Percentiles rank a stretch among this genome's conserved stretches.
Conservation (phyloP, 2,329 filamentous ascomycete species). For the Alternaria sp. region DNA sequence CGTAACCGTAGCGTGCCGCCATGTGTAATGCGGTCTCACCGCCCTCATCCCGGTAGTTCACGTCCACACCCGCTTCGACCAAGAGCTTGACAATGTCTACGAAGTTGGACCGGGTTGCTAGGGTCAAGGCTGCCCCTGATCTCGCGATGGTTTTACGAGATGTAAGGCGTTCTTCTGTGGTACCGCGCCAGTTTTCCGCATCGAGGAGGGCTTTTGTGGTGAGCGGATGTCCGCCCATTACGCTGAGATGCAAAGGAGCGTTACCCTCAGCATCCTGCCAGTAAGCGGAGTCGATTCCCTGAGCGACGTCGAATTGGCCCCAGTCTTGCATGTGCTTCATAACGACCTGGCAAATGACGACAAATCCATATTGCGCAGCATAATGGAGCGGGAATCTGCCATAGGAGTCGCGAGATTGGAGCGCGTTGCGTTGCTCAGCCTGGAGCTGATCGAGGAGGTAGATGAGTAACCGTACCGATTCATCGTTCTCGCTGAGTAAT, state of each 20-base stretch:
- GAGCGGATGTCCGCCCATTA: constrained; percentile 86
- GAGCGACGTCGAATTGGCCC: constrained; percentile 81
- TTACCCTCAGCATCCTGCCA: constrained; percentile 96
- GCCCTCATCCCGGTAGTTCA: constrained; percentile 89
- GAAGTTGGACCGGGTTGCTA: constrained; percentile 89
- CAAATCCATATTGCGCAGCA: constrained; percentile 91
- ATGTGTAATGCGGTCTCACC: constrained; percentile 93
- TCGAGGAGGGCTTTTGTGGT: constrained; percentile 83
- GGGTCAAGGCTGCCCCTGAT: constrained; percentile 83
- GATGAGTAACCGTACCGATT: constrained; percentile 72
- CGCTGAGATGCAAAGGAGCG: constrained; percentile 88
- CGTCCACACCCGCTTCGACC: constrained; percentile 86
- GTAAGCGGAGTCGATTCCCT: constrained; percentile 82
- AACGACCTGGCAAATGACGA: constrained; percentile 85
- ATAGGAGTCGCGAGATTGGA: constrained; percentile 75
- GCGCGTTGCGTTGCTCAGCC: constrained; percentile 68
- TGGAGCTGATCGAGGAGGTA: constrained; percentile 72
- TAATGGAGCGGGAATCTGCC: constrained; percentile 90
- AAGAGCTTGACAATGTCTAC: constrained; percentile 83
- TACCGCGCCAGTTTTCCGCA: constrained; percentile 77
- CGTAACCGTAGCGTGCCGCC: constrained; percentile 86
- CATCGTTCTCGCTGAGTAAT: constrained; percentile 71
- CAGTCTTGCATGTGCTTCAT: constrained; percentile 89
- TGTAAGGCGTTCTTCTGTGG: constrained; percentile 65
- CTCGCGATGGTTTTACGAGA: constrained; percentile 75